Evolutionary conservation across 345 rosid species (phyloP), one percentile per base, ranked within the genome.

Genomic region (Lepidium africanum): DNA sequence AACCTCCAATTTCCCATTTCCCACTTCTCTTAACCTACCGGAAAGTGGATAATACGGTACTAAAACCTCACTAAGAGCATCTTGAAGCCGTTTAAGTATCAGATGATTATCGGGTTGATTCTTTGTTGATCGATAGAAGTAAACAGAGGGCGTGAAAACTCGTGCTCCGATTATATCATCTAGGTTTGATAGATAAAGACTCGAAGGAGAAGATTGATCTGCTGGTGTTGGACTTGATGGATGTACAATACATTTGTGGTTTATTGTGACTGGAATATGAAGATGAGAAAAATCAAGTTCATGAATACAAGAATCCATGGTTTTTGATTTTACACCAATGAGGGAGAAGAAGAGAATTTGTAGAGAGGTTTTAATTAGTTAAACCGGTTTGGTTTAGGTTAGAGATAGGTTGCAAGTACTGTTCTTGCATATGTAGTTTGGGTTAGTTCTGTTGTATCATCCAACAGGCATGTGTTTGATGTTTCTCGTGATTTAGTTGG

Each of bases 11-110:
- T 93, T 90, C 13, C 98, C 94, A 40, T 82, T 72, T 40, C 50
- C 57, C 19, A 79, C 70, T 77, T 88, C 96, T 45, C 92, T 83
- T 8, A 88, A 73, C 78, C 96, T 81, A 17, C 97, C 96, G 0
- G 96, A 86, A 47, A 90, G 78, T 73, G 96, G 97, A 75, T 83
- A 92, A 73, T 88, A 90, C 13, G 94, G 97, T 58, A 90, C 92
- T 42, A 92, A 65, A 65, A 92, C 90, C 62, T 69, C 23, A 3
- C 84, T 75, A 1, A 93, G 79, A 41, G 94, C 86, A 43, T 83
- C 86, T 30, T 59, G 62, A 5, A 90, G 62, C 3, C 78, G 77
- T 66, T 76, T 59, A n/a, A 79, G 25, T 3, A 84, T 30, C 33
- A 15, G 71, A 19, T 19, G 43, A 13, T 12, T 33, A 7, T 50